Evolutionary conservation across 768 basidiomycete species (phyloP).

Genomic region (Pleurotus djamor): DNA sequence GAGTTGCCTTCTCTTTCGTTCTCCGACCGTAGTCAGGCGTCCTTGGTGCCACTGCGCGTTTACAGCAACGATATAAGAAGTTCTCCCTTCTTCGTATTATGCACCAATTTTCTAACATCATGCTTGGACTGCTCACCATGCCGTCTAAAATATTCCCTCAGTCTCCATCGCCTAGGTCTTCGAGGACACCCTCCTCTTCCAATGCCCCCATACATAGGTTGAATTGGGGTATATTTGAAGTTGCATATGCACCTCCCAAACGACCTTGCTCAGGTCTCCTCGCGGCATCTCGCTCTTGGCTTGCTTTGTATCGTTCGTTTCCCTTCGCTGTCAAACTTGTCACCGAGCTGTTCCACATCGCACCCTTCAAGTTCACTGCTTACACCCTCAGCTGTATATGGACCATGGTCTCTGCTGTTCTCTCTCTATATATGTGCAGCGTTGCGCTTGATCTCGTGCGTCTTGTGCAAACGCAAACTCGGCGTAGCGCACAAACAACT

Average conservation of each 20-base stretch:
- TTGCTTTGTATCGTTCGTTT: slow-evolving; percentile 2
- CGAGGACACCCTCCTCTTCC: background rate
- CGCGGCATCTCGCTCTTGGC: slow-evolving; percentile 5
- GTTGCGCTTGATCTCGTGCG: slow-evolving; percentile 29
- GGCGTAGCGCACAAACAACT: background rate
- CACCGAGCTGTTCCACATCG: slow-evolving; percentile 17
- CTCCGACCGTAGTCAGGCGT: slow-evolving; percentile 3
- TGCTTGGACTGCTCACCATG: background rate
- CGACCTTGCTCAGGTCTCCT: background rate
- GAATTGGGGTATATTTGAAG: slow-evolving; percentile 32
- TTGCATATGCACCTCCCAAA: slow-evolving; percentile 23
- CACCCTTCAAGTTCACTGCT: slow-evolving; percentile 15
- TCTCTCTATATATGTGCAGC: slow-evolving; percentile 31
- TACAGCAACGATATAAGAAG: background rate
- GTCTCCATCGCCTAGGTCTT: no score
- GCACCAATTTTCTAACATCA: background rate
- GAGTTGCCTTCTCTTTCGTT: slow-evolving; percentile 1
- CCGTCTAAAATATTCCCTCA: background rate
- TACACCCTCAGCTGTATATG: slow-evolving; percentile 26
- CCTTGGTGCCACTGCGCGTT: background rate
- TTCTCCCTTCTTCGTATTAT: background rate
- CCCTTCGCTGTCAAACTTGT: slow-evolving; percentile 18
- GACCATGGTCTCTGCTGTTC: slow-evolving; percentile 25
- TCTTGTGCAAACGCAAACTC: slow-evolving; percentile 11
- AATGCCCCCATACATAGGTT: slow-evolving; percentile 10